These are phyloP conservation scores for Chalciporus chontae DNA, from an alignment of 768 basidiomycete genomes.

Conservation along the genomic window DNA sequence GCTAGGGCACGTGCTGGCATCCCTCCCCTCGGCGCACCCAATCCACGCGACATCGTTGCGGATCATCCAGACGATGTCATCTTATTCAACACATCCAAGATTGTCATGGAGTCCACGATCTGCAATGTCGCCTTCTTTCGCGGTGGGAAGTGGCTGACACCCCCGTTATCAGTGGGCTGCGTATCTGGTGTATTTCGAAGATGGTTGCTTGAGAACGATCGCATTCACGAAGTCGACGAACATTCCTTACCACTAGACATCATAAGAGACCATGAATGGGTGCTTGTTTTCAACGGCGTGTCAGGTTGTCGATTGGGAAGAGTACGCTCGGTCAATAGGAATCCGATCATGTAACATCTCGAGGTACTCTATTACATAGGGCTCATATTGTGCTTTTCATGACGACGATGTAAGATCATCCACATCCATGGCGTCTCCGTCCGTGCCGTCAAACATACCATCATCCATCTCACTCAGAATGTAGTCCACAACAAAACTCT, in stretches of 20 bases:
- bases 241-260: slow-evolving; percentile 39
- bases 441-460: slow-evolving; percentile 57
- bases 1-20: slow-evolving; percentile 58
- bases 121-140: slow-evolving; percentile 71
- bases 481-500: slow-evolving; percentile 94
- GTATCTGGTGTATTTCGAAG: slow-evolving; percentile 68
- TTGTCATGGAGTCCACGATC: slow-evolving; percentile 64
- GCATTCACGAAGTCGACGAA: slow-evolving; percentile 49
- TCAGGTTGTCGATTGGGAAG: slow-evolving; percentile 62
- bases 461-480: slow-evolving; percentile 85
- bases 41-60: neutral
- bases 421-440: slow-evolving; percentile 43
- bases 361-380: neutral
- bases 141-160: slow-evolving; percentile 59
- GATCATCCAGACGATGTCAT: slow-evolving; percentile 52
- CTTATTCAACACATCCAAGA: slow-evolving; percentile 48
- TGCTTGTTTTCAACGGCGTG: slow-evolving; percentile 71
- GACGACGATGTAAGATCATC: slow-evolving; percentile 9
- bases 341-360: neutral
- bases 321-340: slow-evolving; percentile 4
- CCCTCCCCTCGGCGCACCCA: slow-evolving; percentile 26
- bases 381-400: slow-evolving; percentile 17
- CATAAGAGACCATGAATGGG: slow-evolving; percentile 54
- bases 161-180: slow-evolving; percentile 57
- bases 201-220: slow-evolving; percentile 60